Percentiles rank a stretch among this genome's conserved stretches.
Evolutionary conservation across 768 basidiomycete species (phyloP).

Genomic region (Aureoboletus auriporus): DNA sequence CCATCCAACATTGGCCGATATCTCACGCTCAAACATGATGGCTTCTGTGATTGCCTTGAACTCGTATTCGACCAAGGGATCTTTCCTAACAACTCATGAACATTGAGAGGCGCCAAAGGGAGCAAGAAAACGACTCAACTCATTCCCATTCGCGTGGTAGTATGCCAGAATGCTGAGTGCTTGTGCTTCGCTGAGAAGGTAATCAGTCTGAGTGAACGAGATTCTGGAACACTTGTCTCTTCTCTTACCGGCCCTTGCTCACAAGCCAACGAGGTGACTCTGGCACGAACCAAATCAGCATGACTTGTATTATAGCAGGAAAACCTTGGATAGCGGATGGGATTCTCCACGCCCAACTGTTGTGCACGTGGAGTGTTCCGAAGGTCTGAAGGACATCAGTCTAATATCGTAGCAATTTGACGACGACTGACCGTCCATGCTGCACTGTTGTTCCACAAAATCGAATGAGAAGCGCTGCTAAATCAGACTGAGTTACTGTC

Average conservation of each 20-base stretch:
- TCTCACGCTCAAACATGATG: conserved; percentile 40
- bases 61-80: conserved; percentile 52
- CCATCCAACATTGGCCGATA: conserved; percentile 42
- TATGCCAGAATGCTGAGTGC: conserved; percentile 36
- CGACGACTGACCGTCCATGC: conserved; percentile 50
- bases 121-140: conserved; percentile 20
- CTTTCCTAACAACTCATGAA: neutral
- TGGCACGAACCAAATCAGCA: conserved; percentile 30
- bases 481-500: neutral
- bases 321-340: conserved; percentile 13
- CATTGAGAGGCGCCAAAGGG: no score
- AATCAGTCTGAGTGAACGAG: neutral
- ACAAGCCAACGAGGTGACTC: conserved; percentile 36
- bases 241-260: conserved; percentile 23
- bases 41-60: conserved; percentile 64
- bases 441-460: conserved; percentile 33
- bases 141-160: conserved; percentile 40
- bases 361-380: conserved; percentile 10
- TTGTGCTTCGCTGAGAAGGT: conserved; percentile 24
- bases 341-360: conserved; percentile 18
- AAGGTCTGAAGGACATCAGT: conserved; percentile 7
- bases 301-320: conserved; percentile 9
- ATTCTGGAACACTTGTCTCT: conserved; percentile 7
- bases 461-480: no score
- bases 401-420: neutral